Conservation (phyloP, 768 basidiomycete genomes). For the Sarcodon sp. region DNA sequence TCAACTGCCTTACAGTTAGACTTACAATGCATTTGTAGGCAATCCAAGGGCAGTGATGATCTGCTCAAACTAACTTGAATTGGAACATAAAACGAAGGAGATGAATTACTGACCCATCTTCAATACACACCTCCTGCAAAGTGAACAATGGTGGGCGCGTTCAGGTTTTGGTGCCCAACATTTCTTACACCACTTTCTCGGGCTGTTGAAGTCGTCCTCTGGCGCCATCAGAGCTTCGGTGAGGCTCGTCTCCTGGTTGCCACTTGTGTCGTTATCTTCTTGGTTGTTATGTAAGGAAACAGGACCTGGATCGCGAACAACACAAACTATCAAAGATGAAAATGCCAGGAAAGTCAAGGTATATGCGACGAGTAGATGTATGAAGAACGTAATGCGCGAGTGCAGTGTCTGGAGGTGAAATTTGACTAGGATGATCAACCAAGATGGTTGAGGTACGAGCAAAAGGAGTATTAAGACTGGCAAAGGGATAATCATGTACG, state of each 20-base stretch:
- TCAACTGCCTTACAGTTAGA: constrained; percentile 1
- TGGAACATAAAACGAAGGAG: not conserved
- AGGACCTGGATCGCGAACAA: constrained; percentile 66
- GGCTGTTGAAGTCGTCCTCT: constrained; percentile 34
- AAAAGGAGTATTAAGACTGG: constrained; percentile 42
- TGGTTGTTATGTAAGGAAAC: constrained; percentile 15
- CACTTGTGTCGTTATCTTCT: constrained; percentile 12
- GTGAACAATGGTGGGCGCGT: constrained; percentile 64
- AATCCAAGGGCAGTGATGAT: constrained; percentile 84
- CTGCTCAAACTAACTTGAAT: constrained; percentile 20
- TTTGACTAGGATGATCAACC: constrained; percentile 51
- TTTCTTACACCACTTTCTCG: constrained; percentile 63
- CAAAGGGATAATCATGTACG: not conserved
- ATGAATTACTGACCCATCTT: constrained; percentile 57
- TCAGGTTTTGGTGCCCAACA: constrained; percentile 78
- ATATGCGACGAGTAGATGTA: constrained; percentile 50
- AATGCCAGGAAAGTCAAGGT: constrained; percentile 56
- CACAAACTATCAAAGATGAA: constrained; percentile 60
- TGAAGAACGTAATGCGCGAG: constrained; percentile 28
- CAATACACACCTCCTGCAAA: constrained; percentile 67
- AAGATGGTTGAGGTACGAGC: constrained; percentile 63
- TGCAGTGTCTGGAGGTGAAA: constrained; percentile 49
- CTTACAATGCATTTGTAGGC: constrained; percentile 66
- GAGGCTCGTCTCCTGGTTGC: constrained; percentile 27
- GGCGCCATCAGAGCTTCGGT: constrained; percentile 47